Base-by-base conservation (phyloP, 768 basidiomycete genomes). In the Suillus alpinus region DNA sequence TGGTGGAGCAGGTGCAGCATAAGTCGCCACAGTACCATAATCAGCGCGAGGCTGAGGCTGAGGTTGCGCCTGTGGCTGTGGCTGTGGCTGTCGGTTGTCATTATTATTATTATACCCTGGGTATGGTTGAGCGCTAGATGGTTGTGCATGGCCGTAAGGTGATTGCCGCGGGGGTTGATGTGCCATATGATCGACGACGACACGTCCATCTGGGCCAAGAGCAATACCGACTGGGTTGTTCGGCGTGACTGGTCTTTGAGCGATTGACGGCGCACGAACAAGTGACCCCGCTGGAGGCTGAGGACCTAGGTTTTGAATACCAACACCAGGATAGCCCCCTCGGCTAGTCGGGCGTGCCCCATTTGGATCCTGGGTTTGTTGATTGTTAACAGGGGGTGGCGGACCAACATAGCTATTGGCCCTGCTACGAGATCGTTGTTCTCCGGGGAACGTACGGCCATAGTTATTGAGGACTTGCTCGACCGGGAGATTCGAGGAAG, bases 371-470 rank as follows among this genome's bases (percentile, higher is more conserved):
- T 73, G 78, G 31, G 68, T 70, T 36, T 62, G 66, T 13, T 44
- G 65, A 56, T 71, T 70, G 65, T 63, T 70, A 8, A 64, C 67
- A 61, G 73, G 68, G 58, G 68, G 61, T 65, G 67, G 72, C 32
- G 75, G 66, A 5, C 76, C 76, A 20, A 71, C 66, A 53, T 71
- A 75, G 66, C 83, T 89, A 64, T 80, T 83, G 56, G 80, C 78
- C 49, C 84, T 76, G 68, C 83, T 86, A 29, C 84, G 76, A 8
- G 81, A 78, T 73, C 83, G 86, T 55, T 83, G 78, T 71, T 97
- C 95, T 4, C 94, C 95, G 7, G 95, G 95, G 70, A 98, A 83
- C 1, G 88, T 84, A 67, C 94, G 93, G 31, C 88, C 84, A 68
- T 98, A 98, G 64, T 86, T 82, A 0, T 79, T 78, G 16, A 94